Conservation (phyloP, 352 stramenopile species). For the Elongisporangium prolatum region DNA sequence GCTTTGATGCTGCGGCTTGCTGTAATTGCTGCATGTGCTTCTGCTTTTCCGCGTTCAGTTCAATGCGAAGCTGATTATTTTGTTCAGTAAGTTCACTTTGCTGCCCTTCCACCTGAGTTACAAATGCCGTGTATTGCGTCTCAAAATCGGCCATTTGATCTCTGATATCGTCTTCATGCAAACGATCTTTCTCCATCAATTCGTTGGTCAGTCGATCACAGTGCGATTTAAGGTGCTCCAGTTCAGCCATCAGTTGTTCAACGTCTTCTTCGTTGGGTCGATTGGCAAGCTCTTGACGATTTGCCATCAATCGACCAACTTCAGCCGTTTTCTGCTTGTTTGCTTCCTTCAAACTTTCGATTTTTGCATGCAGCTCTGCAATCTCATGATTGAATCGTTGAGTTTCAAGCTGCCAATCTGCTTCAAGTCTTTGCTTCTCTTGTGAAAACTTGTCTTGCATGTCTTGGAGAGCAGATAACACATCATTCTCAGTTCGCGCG, state of each 20-base stretch:
- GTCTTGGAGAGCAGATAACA: constrained; percentile 37
- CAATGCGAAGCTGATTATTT: constrained; percentile 43
- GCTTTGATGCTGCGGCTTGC: constrained; percentile 18
- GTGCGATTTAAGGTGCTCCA: constrained; percentile 27
- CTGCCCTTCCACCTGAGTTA: constrained; percentile 43
- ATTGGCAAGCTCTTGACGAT: constrained; percentile 30
- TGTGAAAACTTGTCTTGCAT: constrained; percentile 45
- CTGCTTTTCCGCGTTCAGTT: constrained; percentile 45
- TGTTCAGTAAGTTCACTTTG: constrained; percentile 44
- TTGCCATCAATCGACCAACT: constrained; percentile 41
- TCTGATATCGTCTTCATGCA: constrained; percentile 40
- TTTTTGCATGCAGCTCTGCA: constrained; percentile 29
- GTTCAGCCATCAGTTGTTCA: constrained; percentile 35
- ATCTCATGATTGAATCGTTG: constrained; percentile 34
- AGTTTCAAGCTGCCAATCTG: constrained; percentile 30
- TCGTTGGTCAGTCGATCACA: constrained; percentile 39
- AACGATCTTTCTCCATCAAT: constrained; percentile 38
- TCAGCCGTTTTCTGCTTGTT: constrained; percentile 52
- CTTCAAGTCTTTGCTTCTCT: constrained; percentile 36
- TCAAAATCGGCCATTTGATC: constrained; percentile 49
- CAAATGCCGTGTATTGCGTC: constrained; percentile 50
- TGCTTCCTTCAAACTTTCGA: constrained; percentile 43
- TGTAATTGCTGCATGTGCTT: constrained; percentile 26
- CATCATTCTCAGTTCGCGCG: constrained; percentile 36
- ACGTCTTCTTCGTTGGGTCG: constrained; percentile 23